Base-by-base conservation (phyloP, 805 yeast species). In the Kodamaea lidongshanica region DNA sequence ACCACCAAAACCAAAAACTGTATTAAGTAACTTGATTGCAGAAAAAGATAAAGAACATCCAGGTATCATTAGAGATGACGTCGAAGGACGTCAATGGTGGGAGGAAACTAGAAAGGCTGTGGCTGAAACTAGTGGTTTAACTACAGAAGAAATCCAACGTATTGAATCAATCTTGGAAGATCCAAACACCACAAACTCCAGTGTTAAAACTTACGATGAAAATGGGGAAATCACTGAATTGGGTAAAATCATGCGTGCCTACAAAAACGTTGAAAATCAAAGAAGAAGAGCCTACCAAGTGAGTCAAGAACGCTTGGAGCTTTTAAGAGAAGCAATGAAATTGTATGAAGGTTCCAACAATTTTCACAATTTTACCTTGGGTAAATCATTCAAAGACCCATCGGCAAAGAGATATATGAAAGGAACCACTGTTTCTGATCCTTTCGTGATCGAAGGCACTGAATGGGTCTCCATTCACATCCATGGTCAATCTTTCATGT, bases 401-500 rank as follows among this genome's bases (percentile, higher is more conserved):
- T 80, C 94, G 40, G 81, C 96, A 3, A 66, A 71, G 29, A 69
- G 98, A 46, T 83, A 64, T 53, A 88, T 92, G 86, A 83, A 83
- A 47, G 61, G 72, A 12, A 69, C 89, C 28, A 67, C 72, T 1
- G 95, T 86, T 0, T 73, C 87, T 11, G 94, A 84, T 2, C 97
- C 97, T 2, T 84, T 86, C 54, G 79, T 86, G 30, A 88, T 89
- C 42, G 84, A 88, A 49, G 87, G 84, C 27, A 87, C 96, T 5
- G 97, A 92, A 52, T 92, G 98, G 98, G 72, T 85, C 2, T 84
- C 95, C 2, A 80, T 92, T 48, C 88, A 89, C 62, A 85, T 92
- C 42, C 98, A 92, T 55, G 98, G 98, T 6, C 98, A 92, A 61
- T 85, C 96, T 3, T 92, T 92, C 58, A 92, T 92, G 97, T 69